Percentiles rank a stretch among this genome's conserved stretches.
These are phyloP conservation scores for Pueraria montana DNA, from an alignment of 306 rosid species.

Conservation along the genomic window DNA sequence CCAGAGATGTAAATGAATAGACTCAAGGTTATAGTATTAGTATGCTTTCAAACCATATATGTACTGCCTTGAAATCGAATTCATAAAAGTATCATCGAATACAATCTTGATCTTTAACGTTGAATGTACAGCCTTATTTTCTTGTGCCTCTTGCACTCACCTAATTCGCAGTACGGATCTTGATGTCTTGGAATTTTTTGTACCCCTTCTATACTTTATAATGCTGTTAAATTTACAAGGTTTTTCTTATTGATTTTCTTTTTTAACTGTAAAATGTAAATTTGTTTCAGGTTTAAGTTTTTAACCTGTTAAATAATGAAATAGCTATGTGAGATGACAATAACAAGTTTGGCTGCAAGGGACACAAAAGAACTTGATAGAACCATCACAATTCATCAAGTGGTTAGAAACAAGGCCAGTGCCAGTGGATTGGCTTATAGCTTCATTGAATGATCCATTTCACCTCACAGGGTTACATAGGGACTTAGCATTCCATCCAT, in stretches of 20 bases:
- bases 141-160: background rate
- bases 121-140: background rate
- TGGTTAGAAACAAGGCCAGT: background rate
- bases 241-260: background rate
- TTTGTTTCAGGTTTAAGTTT: conserved; percentile 1
- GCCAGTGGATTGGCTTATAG: background rate
- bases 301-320: background rate
- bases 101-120: conserved; percentile 17
- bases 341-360: background rate
- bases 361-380: background rate
- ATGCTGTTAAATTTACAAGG: background rate
- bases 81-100: background rate
- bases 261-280: background rate
- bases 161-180: background rate
- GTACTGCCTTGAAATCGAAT: background rate
- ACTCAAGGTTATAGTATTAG: conserved; percentile 28
- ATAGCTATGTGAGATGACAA: conserved; percentile 2
- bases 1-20: conserved; percentile 15
- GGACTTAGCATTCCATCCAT: background rate
- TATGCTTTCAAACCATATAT: conserved; percentile 19
- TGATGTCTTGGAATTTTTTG: background rate
- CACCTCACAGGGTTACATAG: background rate
- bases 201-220: background rate
- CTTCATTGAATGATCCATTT: background rate
- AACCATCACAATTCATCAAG: background rate